Evolutionary conservation across 305 asterid species (phyloP), one percentile per base, ranked within the genome.

Genomic region (Fraxinus floribunda): DNA sequence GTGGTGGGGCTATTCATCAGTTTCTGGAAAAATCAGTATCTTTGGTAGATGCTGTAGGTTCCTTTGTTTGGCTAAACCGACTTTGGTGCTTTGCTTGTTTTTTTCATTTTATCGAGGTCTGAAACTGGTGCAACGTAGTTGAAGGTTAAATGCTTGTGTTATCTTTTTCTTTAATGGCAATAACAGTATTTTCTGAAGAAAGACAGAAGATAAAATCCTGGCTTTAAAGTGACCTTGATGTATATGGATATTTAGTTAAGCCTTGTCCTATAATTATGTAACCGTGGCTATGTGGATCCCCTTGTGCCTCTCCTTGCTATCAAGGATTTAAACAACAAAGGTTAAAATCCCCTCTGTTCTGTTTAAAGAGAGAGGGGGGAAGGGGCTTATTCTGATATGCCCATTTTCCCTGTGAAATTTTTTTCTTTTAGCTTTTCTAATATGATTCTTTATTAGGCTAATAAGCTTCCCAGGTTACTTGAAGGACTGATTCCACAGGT

Each of bases 401-500:
- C 18, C n/a, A 32, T 74, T 83, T 78, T 72, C 71, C 76, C 4
- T 35, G 26, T 75, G 78, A 82, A 76, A 62, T 75, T 9, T 64
- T 22, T 81, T 78, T 81, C 15, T 79, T 76, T 81, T 24, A 4
- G 64, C 73, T 84, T 41, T 35, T 2, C 16, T 60, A 64, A 75
- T 81, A 76, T 29, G 39, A 66, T 66, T 85, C 3, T 62, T 52
- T 34, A 1, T 49, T 29, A 29, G 2, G 30, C 30, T 26, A 26
- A 26, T 74, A 77, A 81, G 79, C 79, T 30, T 79, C 74, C 60
- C 10, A 30, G 68, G 79, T 80, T 49, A 26, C 72, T 81, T 4
- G 11, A 68, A 46, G 68, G 46, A 46, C 78, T 75, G 22, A 68
- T 79, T 66, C 34, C 16, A 6, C 10, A 26, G 32, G n/a, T 34